phyloP scores from a whole-genome alignment of 2,329 filamentous ascomycete species.

The Calonectria hongkongensis region DNA sequence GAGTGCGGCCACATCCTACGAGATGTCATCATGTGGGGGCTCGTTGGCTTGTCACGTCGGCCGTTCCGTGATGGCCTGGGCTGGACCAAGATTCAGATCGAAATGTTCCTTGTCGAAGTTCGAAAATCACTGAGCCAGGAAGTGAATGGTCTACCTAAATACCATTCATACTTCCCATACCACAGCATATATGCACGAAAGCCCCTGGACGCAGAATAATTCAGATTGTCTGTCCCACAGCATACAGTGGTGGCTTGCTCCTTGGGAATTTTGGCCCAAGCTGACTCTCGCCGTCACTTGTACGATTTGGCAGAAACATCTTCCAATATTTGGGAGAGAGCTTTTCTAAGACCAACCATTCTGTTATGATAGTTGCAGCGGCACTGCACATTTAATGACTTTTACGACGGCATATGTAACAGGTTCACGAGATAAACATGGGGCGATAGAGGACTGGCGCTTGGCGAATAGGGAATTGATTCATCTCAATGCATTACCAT shows the following conservation, averaged over 20 bases:
- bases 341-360: not conserved
- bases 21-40: constrained; percentile 64
- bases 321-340: not conserved
- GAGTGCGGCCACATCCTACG: constrained; percentile 68
- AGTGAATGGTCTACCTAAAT: constrained; percentile 57
- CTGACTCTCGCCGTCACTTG: constrained; percentile 1
- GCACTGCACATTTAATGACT: constrained; percentile 22
- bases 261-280: not conserved
- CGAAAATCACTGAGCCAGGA: constrained; percentile 62
- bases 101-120: constrained; percentile 66
- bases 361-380: constrained; percentile 16
- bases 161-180: constrained; percentile 64
- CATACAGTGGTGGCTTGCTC: not conserved
- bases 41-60: constrained; percentile 62
- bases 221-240: not conserved
- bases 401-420: constrained; percentile 24
- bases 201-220: constrained; percentile 50
- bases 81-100: constrained; percentile 65
- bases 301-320: not conserved
- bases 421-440: constrained; percentile 13
- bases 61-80: constrained; percentile 63
- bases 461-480: constrained; percentile 9
- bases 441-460: constrained; percentile 16
- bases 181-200: constrained; percentile 63
- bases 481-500: constrained; percentile 4